Base-by-base conservation (phyloP, 2,329 filamentous ascomycete genomes). In the Diaporthe caulivora region DNA sequence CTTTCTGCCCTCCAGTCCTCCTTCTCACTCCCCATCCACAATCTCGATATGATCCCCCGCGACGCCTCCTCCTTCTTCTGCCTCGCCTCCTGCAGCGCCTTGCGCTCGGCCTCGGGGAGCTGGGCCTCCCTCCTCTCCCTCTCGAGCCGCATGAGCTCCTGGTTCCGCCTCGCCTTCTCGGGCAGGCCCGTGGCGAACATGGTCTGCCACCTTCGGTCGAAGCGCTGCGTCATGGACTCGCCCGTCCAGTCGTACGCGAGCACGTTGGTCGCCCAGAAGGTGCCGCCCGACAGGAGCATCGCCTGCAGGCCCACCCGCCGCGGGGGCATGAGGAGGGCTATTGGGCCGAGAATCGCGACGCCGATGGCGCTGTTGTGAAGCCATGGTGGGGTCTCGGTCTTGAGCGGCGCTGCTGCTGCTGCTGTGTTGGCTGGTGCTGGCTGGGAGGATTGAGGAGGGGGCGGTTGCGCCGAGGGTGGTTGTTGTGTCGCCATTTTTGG, bases 11-110 rank as follows among this genome's bases (percentile, higher is more conserved):
- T 83, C 89, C 89, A 91, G 76, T 87, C 84, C 57, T 86, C 84
- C n/a, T 81, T 80, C 79, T 90, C 89, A 49, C 84, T 85, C 44
- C 90, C 90, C 86, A 90, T 88, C 90, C 90, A 92, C 21, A 91
- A 80, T 76, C 84, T 84, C 75, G 86, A 82, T 71, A 89, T 51
- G 6, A 83, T 18, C 0, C 82, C 78, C 73, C 75, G 78, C 51
- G 70, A 64, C 17, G 72, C 72, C 24, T 42, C 21, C 74, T 75
- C 74, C 71, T 74, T 70, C 72, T 73, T 71, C 44, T 64, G 69
- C 73, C 76, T 42, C 60, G 77, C 76, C 76, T 79, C 79, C 80
- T 78, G 72, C 77, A 73, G 77, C 78, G 74, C 74, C 57, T 79
- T 80, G 77, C 83, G 80, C 72, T 82, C 78, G 47, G 80, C 79